Conservation (phyloP, 1,139 yeast species). For the Suhomyces maxii region DNA sequence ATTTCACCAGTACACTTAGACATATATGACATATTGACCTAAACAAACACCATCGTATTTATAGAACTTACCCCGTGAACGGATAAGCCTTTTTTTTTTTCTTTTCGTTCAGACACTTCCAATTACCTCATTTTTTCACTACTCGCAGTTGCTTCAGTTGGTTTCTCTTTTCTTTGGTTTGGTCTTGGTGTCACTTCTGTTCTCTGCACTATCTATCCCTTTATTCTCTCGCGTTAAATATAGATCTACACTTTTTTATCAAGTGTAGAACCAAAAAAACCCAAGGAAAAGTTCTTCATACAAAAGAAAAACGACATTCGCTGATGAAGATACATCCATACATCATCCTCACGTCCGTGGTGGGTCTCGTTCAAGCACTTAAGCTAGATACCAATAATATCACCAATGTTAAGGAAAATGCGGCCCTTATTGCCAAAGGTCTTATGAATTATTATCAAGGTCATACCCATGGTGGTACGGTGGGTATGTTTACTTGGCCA, state of each 20-base stretch:
- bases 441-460: slow-evolving; percentile 75
- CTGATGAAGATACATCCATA: slow-evolving; percentile 7
- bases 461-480: slow-evolving; percentile 61
- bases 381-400: slow-evolving; percentile 40
- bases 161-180: too few relatives aligned
- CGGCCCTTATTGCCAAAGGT: slow-evolving; percentile 60
- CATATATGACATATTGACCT: too few relatives aligned
- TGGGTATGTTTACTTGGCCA: slow-evolving; percentile 75
- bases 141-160: too few relatives aligned
- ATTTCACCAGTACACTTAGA: too few relatives aligned
- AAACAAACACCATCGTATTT: too few relatives aligned
- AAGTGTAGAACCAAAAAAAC: background rate
- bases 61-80: too few relatives aligned
- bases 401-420: slow-evolving; percentile 46
- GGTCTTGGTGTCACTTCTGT: background rate
- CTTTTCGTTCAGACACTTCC: too few relatives aligned
- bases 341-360: slow-evolving; percentile 4
- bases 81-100: too few relatives aligned
- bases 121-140: too few relatives aligned
- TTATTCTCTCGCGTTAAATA: slow-evolving; percentile 1
- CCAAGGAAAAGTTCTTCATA: slow-evolving; percentile 1
- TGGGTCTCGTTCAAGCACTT: slow-evolving; percentile 18
- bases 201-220: background rate
- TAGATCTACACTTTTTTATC: slow-evolving; percentile 1
- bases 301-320: slow-evolving; percentile 3